Conservation (phyloP, 2,329 filamentous ascomycete genomes). For the Coniochaeta prunicola region DNA sequence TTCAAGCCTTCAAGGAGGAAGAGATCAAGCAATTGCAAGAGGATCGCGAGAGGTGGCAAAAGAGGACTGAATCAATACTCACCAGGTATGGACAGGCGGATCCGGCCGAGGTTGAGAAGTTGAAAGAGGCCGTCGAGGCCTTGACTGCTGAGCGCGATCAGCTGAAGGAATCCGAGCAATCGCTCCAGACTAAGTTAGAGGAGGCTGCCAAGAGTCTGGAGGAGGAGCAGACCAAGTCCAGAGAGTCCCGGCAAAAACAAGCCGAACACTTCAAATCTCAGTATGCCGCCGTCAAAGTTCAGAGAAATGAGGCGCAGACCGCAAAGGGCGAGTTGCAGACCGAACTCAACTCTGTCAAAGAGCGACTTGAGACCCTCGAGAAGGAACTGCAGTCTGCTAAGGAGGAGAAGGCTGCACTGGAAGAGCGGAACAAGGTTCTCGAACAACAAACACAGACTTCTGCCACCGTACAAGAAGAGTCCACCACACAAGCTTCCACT, state of each 20-base stretch:
- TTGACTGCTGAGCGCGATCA: constrained; percentile 59
- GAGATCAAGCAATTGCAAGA: constrained; percentile 85
- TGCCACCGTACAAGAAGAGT: neutral
- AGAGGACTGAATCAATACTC: constrained; percentile 90
- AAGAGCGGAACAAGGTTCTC: constrained; percentile 32
- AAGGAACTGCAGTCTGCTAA: constrained; percentile 48
- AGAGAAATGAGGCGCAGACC: constrained; percentile 43
- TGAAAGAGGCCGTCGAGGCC: constrained; percentile 68
- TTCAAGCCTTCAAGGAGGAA: constrained; percentile 73
- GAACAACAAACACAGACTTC: constrained; percentile 25
- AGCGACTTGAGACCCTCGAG: constrained; percentile 29
- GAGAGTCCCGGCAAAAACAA: constrained; percentile 42
- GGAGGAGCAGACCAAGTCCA: constrained; percentile 48
- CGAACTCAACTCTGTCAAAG: constrained; percentile 37
- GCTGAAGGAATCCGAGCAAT: constrained; percentile 40
- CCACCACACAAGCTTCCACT: constrained; percentile 26
- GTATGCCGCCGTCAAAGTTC: constrained; percentile 46
- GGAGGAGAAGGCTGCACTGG: constrained; percentile 22
- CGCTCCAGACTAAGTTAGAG: constrained; percentile 45
- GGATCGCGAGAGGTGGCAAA: constrained; percentile 91
- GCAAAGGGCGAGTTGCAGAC: constrained; percentile 46
- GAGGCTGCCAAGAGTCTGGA: constrained; percentile 46
- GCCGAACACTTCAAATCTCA: constrained; percentile 57
- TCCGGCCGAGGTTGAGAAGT: constrained; percentile 81
- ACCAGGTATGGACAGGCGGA: constrained; percentile 95